A percentile compares a stretch with the other conserved stretches of the same genome.
Conservation (phyloP, 345 rosid species). For the Aethionema arabicum region DNA sequence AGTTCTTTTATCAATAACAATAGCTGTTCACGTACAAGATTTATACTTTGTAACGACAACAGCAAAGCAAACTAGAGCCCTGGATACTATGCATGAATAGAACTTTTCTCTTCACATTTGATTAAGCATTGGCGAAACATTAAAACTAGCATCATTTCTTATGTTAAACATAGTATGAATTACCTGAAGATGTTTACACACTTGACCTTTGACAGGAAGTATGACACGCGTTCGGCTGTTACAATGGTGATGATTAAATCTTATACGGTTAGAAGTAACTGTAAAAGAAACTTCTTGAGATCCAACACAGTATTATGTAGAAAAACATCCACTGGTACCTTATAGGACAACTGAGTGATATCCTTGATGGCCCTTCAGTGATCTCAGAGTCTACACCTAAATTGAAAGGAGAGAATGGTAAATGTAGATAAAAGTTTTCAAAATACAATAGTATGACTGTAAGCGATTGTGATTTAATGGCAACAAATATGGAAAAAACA, state of each 20-base stretch:
- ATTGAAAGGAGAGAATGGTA: constrained; percentile 13
- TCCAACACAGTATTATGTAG: constrained; percentile 4
- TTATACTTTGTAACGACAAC: not conserved
- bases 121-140: constrained; percentile 11
- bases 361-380: constrained; percentile 84
- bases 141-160: not conserved
- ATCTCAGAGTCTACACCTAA: constrained; percentile 60
- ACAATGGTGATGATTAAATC: constrained; percentile 4
- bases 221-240: constrained; percentile 70
- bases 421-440: not conserved
- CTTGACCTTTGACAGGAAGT: constrained; percentile 78
- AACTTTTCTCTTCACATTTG: not conserved
- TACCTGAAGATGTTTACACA: constrained; percentile 93
- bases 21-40: not conserved
- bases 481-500: constrained; percentile 10
- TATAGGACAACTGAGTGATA: constrained; percentile 88
- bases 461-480: constrained; percentile 10
- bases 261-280: constrained; percentile 11
- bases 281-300: constrained; percentile 13
- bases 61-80: constrained; percentile 11
- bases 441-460: constrained; percentile 11
- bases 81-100: not conserved
- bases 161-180: constrained; percentile 23
- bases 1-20: not conserved
- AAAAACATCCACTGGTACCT: constrained; percentile 47